Percentiles rank a stretch among this genome's conserved stretches.
These are phyloP conservation scores for Penicillium sp. DNA, from an alignment of 2,329 filamentous ascomycete genomes.

Conservation along the genomic window DNA sequence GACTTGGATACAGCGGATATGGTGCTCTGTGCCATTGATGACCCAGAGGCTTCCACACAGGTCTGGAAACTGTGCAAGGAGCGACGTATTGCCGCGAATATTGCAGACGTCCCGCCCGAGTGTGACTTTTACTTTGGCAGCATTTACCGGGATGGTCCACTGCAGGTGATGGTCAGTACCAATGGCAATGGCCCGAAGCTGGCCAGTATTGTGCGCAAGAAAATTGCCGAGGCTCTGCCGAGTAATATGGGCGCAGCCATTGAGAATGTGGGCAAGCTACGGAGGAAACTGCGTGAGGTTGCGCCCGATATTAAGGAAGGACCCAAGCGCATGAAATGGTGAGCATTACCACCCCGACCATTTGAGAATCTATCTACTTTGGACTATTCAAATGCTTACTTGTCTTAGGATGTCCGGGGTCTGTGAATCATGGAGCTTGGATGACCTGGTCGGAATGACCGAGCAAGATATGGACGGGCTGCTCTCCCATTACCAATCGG, in stretches of 20 bases:
- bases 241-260: constrained; percentile 83
- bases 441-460: constrained; percentile 80
- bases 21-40: constrained; percentile 92
- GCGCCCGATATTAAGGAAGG: constrained; percentile 75
- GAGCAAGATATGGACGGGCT: constrained; percentile 83
- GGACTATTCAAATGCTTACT: constrained; percentile 1
- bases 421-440: constrained; percentile 82
- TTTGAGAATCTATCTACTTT: background rate
- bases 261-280: constrained; percentile 76
- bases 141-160: constrained; percentile 88
- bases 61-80: constrained; percentile 96
- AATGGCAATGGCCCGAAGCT: constrained; percentile 94
- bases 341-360: constrained; percentile 30
- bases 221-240: constrained; percentile 78
- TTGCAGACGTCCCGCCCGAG: constrained; percentile 93
- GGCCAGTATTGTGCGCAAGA: constrained; percentile 80
- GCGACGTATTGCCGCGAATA: constrained; percentile 82
- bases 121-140: constrained; percentile 99
- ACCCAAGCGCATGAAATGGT: constrained; percentile 89
- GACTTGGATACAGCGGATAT: constrained; percentile 83
- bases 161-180: constrained; percentile 98
- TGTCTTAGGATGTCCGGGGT: constrained; percentile 82
- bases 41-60: constrained; percentile 82
- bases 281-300: constrained; percentile 75
- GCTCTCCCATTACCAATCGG: constrained; percentile 69